Evolutionary conservation across 73 alveolate species (phyloP).

Genomic region (Tetrahymena borealis): DNA sequence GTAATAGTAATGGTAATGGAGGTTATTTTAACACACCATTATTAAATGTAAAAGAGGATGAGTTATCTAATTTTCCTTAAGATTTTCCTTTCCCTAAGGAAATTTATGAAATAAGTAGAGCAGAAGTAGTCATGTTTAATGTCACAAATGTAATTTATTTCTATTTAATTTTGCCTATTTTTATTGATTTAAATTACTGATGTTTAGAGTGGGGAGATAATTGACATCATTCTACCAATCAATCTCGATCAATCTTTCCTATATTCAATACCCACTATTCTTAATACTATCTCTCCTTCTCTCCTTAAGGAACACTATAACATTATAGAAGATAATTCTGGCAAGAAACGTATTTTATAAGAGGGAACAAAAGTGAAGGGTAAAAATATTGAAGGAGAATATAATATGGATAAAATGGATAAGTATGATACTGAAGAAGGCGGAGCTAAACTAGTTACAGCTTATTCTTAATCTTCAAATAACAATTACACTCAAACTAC

Average conservation of each 20-base stretch:
- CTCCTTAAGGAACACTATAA: neutral
- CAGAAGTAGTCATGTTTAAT: neutral
- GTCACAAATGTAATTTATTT: neutral
- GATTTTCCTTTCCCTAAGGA: neutral
- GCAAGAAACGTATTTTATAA: neutral
- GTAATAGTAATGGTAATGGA: no score
- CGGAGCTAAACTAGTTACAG: neutral
- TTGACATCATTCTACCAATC: neutral
- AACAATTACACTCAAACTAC: neutral
- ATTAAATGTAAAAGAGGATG: neutral
- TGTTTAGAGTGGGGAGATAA: neutral
- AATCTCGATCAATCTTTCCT: neutral
- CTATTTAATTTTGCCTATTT: neutral
- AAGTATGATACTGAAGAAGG: neutral
- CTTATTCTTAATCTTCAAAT: neutral
- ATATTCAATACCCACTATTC: neutral
- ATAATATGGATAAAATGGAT: neutral
- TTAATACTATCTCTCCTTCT: neutral
- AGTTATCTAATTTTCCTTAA: neutral
- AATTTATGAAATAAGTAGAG: neutral
- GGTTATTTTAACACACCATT: no score
- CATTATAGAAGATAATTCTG: neutral
- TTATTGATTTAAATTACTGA: neutral
- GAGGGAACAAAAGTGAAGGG: neutral
- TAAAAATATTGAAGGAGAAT: neutral